Evolutionary conservation across 2,329 filamentous ascomycete genomes (phyloP).

Genomic region (Aspergillus persii): DNA sequence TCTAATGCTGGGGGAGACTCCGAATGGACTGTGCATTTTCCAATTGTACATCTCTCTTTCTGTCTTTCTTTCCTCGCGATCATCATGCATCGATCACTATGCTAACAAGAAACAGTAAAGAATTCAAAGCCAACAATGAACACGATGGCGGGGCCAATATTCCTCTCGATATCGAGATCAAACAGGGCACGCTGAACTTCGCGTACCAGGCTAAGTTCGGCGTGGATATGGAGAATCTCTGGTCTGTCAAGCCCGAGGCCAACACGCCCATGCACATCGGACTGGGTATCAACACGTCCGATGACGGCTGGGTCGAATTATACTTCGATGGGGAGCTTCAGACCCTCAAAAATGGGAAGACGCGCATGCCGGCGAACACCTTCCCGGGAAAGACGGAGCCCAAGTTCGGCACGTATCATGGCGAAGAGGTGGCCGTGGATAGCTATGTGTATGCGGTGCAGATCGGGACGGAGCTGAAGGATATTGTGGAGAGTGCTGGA

Average conservation of each 20-base stretch:
- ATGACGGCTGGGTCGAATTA: slow-evolving; percentile 12
- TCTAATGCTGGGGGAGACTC: slow-evolving; percentile 7
- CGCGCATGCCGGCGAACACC: slow-evolving; percentile 7
- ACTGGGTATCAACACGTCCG: slow-evolving; percentile 10
- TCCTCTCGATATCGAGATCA: slow-evolving; percentile 13
- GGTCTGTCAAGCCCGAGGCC: slow-evolving; percentile 2
- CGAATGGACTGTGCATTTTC: slow-evolving; percentile 13
- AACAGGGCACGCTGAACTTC: slow-evolving; percentile 8
- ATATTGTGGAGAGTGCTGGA: slow-evolving; percentile 13
- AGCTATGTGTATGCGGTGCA: slow-evolving; percentile 16
- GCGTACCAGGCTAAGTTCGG: slow-evolving; percentile 8
- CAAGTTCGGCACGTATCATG: slow-evolving; percentile 19
- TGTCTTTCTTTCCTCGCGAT: neutral
- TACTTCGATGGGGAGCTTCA: slow-evolving; percentile 14
- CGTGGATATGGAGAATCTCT: slow-evolving; percentile 6
- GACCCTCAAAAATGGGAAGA: slow-evolving; percentile 2
- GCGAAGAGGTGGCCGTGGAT: slow-evolving; percentile 13
- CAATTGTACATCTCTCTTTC: slow-evolving; percentile 10
- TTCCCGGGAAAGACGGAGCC: slow-evolving; percentile 13
- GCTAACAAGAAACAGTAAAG: slow-evolving; percentile 6
- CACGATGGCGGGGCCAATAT: slow-evolving; percentile 9
- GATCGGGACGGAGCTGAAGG: slow-evolving; percentile 14
- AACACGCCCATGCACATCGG: slow-evolving; percentile 7
- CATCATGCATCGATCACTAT: neutral
- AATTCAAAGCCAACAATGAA: slow-evolving; percentile 8